Evolutionary conservation across 2,329 filamentous ascomycete species (phyloP), one percentile per base, ranked within the genome.

Genomic region (Elsinoe fawcettii): DNA sequence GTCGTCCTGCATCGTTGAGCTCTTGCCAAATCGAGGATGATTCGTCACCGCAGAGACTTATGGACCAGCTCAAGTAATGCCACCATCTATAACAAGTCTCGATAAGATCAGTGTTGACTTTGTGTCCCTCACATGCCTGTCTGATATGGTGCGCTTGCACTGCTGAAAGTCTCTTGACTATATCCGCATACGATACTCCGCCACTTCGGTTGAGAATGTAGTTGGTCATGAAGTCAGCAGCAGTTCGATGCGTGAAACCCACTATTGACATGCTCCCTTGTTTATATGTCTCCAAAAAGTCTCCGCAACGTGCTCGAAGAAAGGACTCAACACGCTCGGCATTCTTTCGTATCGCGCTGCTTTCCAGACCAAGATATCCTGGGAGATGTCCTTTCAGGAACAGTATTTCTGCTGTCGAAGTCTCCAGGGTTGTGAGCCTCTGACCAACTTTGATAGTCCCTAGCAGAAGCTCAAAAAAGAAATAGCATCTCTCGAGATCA

Each of bases 401-500:
- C 30, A 41, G 12, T 7, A 41, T 6, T 5, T 41, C 14, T 6
- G 37, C 37, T 5, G 37, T 14, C 18, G 37, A 41, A n/a, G 18
- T 14, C 37, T 41, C 37, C 18, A 41, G 6, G 6, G n/a, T 20
- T 7, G 12, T 5, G n/a, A 41, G 37, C n/a, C n/a, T 41, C 18
- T 5, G n/a, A n/a, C 18, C 5, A 14, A 6, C 37, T 7, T n/a
- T 7, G 12, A 7, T 5, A 7, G 37, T 5, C 6, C 6, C 14
- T 7, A 41, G 6, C 37, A 41, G 6, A 14, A 41, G 37, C 37
- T 20, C 6, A 14, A 51, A 56, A 27, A 41, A 8, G 16, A 22
- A 20, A 2, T 43, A 43, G 27, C 34, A 41, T 44, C 36, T 36
- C 53, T 55, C 49, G 64, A 64, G 58, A 62, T 61, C 1, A 53